Conservation (phyloP, 495 filamentous ascomycete genomes). For the Lentithecium fluviatile region DNA sequence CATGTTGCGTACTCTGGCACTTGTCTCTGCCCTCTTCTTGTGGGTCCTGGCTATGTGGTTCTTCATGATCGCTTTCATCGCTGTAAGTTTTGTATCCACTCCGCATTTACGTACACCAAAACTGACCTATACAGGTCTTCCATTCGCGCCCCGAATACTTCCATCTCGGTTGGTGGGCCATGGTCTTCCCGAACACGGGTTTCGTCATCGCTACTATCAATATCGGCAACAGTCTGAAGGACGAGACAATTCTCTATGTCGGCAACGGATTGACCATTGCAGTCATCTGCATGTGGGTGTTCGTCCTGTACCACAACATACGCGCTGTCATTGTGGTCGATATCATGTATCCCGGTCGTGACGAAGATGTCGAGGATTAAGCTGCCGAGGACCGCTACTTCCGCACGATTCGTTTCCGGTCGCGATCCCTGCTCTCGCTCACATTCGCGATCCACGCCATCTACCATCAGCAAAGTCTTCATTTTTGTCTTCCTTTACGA, state of each 20-base stretch:
- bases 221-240: slow-evolving; percentile 48
- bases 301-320: slow-evolving; percentile 55
- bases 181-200: slow-evolving; percentile 61
- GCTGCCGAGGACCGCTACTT: neutral
- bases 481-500: too few species aligned
- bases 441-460: too few species aligned
- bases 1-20: slow-evolving; percentile 51
- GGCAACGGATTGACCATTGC: slow-evolving; percentile 54
- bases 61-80: slow-evolving; percentile 51
- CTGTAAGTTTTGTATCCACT: slow-evolving; percentile 8
- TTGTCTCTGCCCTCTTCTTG: slow-evolving; percentile 59
- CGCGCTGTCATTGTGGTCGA: slow-evolving; percentile 43
- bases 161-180: slow-evolving; percentile 57
- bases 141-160: slow-evolving; percentile 44
- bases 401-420: too few species aligned
- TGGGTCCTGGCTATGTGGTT: slow-evolving; percentile 74
- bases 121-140: slow-evolving; percentile 5
- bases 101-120: neutral
- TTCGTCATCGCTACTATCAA: slow-evolving; percentile 50
- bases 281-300: slow-evolving; percentile 57
- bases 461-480: too few species aligned
- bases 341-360: slow-evolving; percentile 34
- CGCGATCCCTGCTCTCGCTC: too few species aligned
- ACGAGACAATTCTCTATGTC: slow-evolving; percentile 48
- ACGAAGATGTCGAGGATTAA: slow-evolving; percentile 31